A percentile compares a stretch with the other conserved stretches of the same genome.
Evolutionary conservation across 2,329 filamentous ascomycete species (phyloP).

Genomic region (Stylonectria norvegica): DNA sequence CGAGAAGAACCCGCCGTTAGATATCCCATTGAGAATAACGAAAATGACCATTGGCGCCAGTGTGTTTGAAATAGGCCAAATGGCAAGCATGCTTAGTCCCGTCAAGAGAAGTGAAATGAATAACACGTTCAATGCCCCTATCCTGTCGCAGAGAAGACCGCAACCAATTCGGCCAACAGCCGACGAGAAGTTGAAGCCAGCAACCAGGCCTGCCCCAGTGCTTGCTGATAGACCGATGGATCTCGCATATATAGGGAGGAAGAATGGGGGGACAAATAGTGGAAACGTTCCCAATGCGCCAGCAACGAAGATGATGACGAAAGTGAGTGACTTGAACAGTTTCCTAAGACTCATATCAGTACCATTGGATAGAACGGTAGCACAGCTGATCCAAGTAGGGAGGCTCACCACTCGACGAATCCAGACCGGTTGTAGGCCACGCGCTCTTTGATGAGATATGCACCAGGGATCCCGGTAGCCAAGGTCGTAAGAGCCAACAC

Average conservation of each 20-base stretch:
- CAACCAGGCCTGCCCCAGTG: constrained; percentile 55
- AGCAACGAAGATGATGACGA: constrained; percentile 50
- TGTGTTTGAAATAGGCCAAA: constrained; percentile 58
- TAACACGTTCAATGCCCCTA: constrained; percentile 56
- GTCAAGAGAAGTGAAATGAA: constrained; percentile 49
- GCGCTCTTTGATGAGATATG: constrained; percentile 50
- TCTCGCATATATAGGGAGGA: constrained; percentile 53
- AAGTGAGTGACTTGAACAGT: constrained; percentile 50
- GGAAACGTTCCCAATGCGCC: constrained; percentile 57
- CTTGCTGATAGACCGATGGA: constrained; percentile 52
- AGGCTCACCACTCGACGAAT: constrained; percentile 48
- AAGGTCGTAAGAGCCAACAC: constrained; percentile 51
- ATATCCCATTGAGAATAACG: constrained; percentile 56
- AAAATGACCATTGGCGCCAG: constrained; percentile 54
- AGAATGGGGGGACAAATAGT: constrained; percentile 59
- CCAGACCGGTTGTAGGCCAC: constrained; percentile 7
- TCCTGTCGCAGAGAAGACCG: constrained; percentile 50
- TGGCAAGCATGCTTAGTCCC: constrained; percentile 54
- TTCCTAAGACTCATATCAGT: constrained; percentile 31
- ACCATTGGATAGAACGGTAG: background rate
- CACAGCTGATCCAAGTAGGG: background rate
- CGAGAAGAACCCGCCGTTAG: constrained; percentile 62
- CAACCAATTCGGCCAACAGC: constrained; percentile 54
- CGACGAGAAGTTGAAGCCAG: constrained; percentile 59
- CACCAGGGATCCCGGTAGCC: constrained; percentile 53